These are phyloP conservation scores for Periconia sp. DNA, from an alignment of 2,329 filamentous ascomycete species.

Conservation along the genomic window DNA sequence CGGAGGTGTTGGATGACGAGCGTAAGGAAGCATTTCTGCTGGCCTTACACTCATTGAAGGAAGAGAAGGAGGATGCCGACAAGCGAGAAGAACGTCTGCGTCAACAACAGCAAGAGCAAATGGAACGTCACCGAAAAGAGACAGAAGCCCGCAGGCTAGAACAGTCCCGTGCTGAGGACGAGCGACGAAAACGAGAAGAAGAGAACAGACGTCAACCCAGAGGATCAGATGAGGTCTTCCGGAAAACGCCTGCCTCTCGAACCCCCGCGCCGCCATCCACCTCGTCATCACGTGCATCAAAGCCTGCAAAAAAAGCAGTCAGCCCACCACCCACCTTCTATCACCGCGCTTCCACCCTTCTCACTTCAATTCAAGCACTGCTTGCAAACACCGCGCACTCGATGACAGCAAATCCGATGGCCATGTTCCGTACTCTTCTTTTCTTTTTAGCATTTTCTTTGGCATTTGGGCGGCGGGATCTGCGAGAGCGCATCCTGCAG, in stretches of 20 bases:
- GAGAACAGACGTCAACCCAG: conserved; percentile 38
- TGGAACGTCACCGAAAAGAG: conserved; percentile 53
- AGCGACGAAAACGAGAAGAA: conserved; percentile 41
- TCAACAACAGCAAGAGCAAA: conserved; percentile 60
- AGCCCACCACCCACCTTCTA: conserved; percentile 42
- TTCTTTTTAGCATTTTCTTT: conserved; percentile 79
- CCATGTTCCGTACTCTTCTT: conserved; percentile 64
- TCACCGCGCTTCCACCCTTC: conserved; percentile 48
- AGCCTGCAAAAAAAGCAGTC: conserved; percentile 34
- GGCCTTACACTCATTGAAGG: conserved; percentile 78
- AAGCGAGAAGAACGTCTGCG: conserved; percentile 63
- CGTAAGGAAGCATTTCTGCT: conserved; percentile 85
- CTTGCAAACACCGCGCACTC: conserved; percentile 54
- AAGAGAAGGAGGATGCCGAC: conserved; percentile 77
- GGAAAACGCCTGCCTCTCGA: conserved; percentile 16
- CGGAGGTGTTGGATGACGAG: conserved; percentile 88
- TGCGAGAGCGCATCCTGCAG: conserved; percentile 73
- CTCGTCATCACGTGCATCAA: conserved; percentile 32
- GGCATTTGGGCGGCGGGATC: conserved; percentile 71
- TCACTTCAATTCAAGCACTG: conserved; percentile 52
- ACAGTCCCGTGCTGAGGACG: conserved; percentile 48
- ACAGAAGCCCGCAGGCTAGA: conserved; percentile 38
- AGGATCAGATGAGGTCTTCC: conserved; percentile 34
- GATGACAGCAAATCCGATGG: conserved; percentile 58
- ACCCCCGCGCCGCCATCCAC: conserved; percentile 21